Evolutionary conservation across 2,329 filamentous ascomycete genomes (phyloP).

Genomic region (Penicillium janthinellum): DNA sequence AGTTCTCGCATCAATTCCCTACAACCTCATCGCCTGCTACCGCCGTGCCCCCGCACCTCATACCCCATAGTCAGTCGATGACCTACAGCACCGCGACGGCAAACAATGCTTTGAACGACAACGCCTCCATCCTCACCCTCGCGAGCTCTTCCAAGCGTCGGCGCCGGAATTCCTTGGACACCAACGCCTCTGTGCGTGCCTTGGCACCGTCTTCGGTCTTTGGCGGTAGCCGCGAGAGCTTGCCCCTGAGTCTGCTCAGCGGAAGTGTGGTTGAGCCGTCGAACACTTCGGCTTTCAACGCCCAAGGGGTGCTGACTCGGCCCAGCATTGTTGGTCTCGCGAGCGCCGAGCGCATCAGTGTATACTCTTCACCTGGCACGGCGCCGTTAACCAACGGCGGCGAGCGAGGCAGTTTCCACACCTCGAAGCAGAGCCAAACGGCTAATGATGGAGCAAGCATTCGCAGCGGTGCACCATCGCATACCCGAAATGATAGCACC

Average conservation of each 20-base stretch:
- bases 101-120: slow-evolving; percentile 65
- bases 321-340: slow-evolving; percentile 57
- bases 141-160: slow-evolving; percentile 66
- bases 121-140: slow-evolving; percentile 66
- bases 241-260: slow-evolving; percentile 64
- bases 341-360: slow-evolving; percentile 61
- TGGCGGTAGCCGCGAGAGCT: slow-evolving; percentile 64
- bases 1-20: slow-evolving; percentile 64
- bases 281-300: slow-evolving; percentile 45
- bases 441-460: slow-evolving; percentile 72
- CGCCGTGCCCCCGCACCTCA: slow-evolving; percentile 62
- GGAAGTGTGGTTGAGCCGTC: slow-evolving; percentile 52
- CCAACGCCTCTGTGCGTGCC: slow-evolving; percentile 67
- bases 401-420: slow-evolving; percentile 81
- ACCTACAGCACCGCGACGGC: slow-evolving; percentile 64
- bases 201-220: slow-evolving; percentile 65
- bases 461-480: slow-evolving; percentile 74
- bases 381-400: slow-evolving; percentile 62
- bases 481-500: slow-evolving; percentile 79
- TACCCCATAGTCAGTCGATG: slow-evolving; percentile 53
- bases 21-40: slow-evolving; percentile 55
- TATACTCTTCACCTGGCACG: slow-evolving; percentile 76
- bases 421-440: slow-evolving; percentile 54
- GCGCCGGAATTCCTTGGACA: slow-evolving; percentile 64
- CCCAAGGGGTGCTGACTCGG: slow-evolving; percentile 46